Evolutionary conservation across 2,329 filamentous ascomycete species (phyloP), one percentile per base, ranked within the genome.

Genomic region (Westerdykella ornata): DNA sequence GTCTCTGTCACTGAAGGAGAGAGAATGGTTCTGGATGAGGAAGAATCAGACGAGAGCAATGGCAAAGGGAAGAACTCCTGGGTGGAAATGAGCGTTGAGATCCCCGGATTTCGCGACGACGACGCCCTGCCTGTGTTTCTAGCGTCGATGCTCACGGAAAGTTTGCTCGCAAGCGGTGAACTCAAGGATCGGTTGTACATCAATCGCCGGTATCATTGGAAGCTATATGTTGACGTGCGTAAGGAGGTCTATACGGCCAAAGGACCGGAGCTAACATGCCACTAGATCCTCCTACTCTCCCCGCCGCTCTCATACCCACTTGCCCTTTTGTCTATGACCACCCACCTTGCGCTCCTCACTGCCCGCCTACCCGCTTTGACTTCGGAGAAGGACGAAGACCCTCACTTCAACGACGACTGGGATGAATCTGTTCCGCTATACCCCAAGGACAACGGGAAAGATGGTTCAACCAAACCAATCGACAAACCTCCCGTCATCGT

Each of bases 351-450:
- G 3, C 84, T 98, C 35, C 81, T 96, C 47, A 82, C 86, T 20
- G 90, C 92, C 5, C 82, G 85, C 49, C 75, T 97, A 2, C 92
- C 92, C 6, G 78, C 81, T 18, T 74, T 96, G 38, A 87, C 87
- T 63, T 96, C 89, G 1, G 85, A 94, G 65, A 79, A 80, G 43
- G 90, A 97, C 68, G 92, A 98, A 70, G 92, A 98, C 56, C 92
- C 92, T 11, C 82, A 96, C 62, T 98, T 98, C 68, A 85, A 96
- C 70, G 92, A 98, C 68, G 92, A 98, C 70, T 98, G 92, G 92
- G 87, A 85, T 49, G 85, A 84, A 13, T 82, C 88, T 1, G 75
- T 80, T 14, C 82, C 81, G 43, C 72, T 98, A 20, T 98, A 94
- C 69, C 77, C 81, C 1, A 75, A 74, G 44, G 37, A 36, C 28